Conservation (phyloP, 495 filamentous ascomycete genomes). For the Annulohypoxylon maeteangense region DNA sequence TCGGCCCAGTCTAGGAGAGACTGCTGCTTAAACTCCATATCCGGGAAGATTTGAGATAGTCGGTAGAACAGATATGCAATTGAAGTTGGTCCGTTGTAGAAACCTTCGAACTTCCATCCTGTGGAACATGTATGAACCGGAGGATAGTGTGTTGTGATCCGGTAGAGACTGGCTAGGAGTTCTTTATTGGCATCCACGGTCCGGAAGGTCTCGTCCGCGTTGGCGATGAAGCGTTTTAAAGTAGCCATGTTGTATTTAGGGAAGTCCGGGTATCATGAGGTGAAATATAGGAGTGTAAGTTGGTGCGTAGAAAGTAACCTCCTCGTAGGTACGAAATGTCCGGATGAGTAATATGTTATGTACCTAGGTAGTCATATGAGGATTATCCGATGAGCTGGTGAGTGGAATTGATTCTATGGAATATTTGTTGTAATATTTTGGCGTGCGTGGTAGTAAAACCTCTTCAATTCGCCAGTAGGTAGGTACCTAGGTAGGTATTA, state of each 20-base stretch:
- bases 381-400: neutral
- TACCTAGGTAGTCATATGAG: neutral
- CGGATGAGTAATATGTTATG: neutral
- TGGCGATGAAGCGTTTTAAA: constrained; percentile 29
- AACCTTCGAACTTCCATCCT: constrained; percentile 53
- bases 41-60: constrained; percentile 59
- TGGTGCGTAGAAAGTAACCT: neutral
- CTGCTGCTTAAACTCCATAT: constrained; percentile 57
- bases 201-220: constrained; percentile 1
- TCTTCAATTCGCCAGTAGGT: too few relatives aligned
- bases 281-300: neutral
- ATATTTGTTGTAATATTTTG: too few relatives aligned
- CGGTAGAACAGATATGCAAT: constrained; percentile 68
- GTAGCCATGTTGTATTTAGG: constrained; percentile 12
- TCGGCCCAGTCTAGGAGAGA: constrained; percentile 60
- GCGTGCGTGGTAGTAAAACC: too few relatives aligned
- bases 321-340: neutral
- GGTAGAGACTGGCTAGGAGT: constrained; percentile 32
- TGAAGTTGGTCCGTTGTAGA: constrained; percentile 69
- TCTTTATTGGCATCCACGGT: constrained; percentile 24
- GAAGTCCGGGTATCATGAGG: neutral
- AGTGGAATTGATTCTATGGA: neutral
- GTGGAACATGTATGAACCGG: constrained; percentile 43
- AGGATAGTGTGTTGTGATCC: constrained; percentile 28
- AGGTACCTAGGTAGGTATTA: too few relatives aligned